These are phyloP conservation scores for Millerago galiae DNA, from an alignment of 805 yeast genomes.

Conservation along the genomic window DNA sequence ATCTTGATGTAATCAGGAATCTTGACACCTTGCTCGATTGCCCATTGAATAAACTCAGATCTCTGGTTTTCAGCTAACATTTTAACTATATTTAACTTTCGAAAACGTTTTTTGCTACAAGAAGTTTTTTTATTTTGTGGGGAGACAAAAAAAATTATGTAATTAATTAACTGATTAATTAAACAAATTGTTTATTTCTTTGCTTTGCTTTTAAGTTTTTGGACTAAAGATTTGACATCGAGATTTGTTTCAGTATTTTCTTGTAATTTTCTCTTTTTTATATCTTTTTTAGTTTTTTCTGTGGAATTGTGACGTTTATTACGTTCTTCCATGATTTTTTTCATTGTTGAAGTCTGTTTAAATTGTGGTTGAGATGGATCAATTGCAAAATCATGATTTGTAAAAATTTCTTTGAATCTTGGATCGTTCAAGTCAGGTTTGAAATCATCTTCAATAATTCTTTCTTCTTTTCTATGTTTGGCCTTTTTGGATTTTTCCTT, in stretches of 20 bases:
- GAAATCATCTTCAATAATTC: slow-evolving; percentile 50
- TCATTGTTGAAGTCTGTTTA: slow-evolving; percentile 84
- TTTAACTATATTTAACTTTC: too few species aligned
- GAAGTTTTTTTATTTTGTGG: too few species aligned
- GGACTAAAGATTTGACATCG: slow-evolving; percentile 8
- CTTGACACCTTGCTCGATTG: slow-evolving; percentile 5
- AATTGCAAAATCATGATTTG: slow-evolving; percentile 85
- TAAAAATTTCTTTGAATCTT: slow-evolving; percentile 78
- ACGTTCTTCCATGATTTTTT: slow-evolving; percentile 71
- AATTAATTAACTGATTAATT: too few species aligned
- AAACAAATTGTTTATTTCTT: background rate
- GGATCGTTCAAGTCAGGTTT: slow-evolving; percentile 73
- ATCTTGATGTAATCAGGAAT: slow-evolving; percentile 12
- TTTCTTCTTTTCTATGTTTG: slow-evolving; percentile 38
- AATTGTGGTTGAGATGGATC: slow-evolving; percentile 91
- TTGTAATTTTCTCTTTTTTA: slow-evolving; percentile 10
- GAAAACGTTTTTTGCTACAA: too few species aligned
- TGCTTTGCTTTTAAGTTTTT: slow-evolving; percentile 9
- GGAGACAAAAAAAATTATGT: too few species aligned
- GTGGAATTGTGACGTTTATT: slow-evolving; percentile 38
- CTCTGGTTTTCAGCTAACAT: background rate
- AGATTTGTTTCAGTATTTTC: background rate
- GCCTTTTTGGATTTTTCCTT: slow-evolving; percentile 50
- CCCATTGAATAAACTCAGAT: slow-evolving; percentile 15
- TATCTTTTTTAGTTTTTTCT: slow-evolving; percentile 9